Base-by-base conservation (phyloP, 2,329 filamentous ascomycete species). In the Fusarium abutilonis region DNA sequence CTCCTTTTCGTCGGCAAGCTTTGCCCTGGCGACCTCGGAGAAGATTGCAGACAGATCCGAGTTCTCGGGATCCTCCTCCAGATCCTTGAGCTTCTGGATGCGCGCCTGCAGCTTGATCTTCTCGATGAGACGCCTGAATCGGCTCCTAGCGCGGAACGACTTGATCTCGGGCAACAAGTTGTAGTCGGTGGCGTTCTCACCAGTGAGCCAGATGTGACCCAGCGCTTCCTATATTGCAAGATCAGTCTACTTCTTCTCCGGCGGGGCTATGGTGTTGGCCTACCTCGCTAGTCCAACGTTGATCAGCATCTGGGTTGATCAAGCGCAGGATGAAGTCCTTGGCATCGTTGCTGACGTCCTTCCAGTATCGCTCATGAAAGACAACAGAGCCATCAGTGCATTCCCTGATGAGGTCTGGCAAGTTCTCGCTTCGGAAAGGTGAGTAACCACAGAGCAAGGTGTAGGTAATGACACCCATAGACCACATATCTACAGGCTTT, bases 401-500 rank as follows among this genome's bases (percentile, higher is more conserved):
- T 79, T 99, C 95, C 63, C 97, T 92, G 67, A 99, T 96, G 66
- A 99, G 83, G 71, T 98, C 95, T 66, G 90, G 86, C 44, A 99
- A 83, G 72, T 91, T 97, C 80, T 99, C 95, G 61, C 93, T 95
- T 68, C 95, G 89, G 86, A 99, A 99, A 17, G 95, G 95, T 40
- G 94, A 97, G 81, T 99, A 99, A 68, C 95, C 95, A 75, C 96
- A 99, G 47, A 99, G 90, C 26, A 99, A 84, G 14, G 95, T 99
- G 79, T 99, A 99, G 38, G 95, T 98, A 72, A 99, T 99, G 72
- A 99, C 95, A 62, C 95, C 95, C 78, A 99, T 85, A 4, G 95
- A 98, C 95, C 95, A 99, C 92, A 99, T 97, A 75, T 99, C 95
- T 31, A 98, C 95, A 5, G 95, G 92, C 78, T 98, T 99, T 75